These are phyloP conservation scores for Aureobasidium sp. DNA, from an alignment of 2,329 filamentous ascomycete species.

Conservation along the genomic window DNA sequence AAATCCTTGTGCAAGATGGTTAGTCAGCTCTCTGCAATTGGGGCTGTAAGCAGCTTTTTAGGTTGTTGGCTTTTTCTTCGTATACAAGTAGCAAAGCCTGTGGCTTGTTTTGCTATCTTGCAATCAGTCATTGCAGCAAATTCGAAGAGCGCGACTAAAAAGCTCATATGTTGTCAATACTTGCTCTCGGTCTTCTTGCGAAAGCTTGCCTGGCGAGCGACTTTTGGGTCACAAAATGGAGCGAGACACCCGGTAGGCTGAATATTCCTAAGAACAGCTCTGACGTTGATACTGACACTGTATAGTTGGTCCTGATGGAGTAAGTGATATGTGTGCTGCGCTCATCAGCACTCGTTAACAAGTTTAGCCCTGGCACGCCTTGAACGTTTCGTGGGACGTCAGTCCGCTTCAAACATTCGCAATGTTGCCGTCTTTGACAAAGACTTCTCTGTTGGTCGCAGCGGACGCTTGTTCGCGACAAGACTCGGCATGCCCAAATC, in stretches of 20 bases:
- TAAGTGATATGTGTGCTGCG: background rate
- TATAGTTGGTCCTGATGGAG: slow-evolving; percentile 3
- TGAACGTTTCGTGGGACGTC: background rate
- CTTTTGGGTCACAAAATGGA: slow-evolving; percentile 2
- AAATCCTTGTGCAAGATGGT: background rate
- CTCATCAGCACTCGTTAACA: background rate
- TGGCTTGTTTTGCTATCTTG: background rate
- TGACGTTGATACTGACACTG: background rate
- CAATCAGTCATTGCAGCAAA: background rate
- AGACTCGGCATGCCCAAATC: background rate
- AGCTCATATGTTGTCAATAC: background rate
- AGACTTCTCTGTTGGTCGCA: background rate
- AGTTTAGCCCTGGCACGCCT: background rate
- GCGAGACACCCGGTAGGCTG: background rate
- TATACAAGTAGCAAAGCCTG: background rate
- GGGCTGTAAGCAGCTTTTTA: background rate
- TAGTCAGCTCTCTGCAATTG: background rate
- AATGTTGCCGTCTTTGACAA: slow-evolving; percentile 3
- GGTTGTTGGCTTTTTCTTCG: background rate
- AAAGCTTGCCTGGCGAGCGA: background rate
- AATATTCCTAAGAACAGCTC: no score
- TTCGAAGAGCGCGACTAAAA: no score
- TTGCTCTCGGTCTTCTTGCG: background rate
- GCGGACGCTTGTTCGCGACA: background rate
- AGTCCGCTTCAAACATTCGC: background rate